Evolutionary conservation across 176 grass and related monocot species (phyloP).

Genomic region (Phyllostachys edulis): DNA sequence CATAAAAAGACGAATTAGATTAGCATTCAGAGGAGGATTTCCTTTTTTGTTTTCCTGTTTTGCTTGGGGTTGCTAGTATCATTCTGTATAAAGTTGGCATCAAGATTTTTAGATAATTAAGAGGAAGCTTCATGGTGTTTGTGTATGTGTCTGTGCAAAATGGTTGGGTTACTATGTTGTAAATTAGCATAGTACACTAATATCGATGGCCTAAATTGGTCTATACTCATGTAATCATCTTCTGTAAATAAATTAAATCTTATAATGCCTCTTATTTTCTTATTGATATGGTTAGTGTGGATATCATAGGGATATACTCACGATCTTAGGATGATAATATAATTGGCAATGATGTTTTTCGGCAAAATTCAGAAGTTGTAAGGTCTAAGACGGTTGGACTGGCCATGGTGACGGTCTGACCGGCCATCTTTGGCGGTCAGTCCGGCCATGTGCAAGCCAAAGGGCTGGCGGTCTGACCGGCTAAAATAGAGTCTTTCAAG

Average conservation of each 20-base stretch:
- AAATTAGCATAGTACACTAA: slow-evolving; percentile 27
- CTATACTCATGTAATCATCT: slow-evolving; percentile 5
- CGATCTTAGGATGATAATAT: too few relatives aligned
- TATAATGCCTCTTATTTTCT: neutral
- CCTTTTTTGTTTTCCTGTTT: neutral
- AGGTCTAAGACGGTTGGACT: too few relatives aligned
- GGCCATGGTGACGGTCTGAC: too few relatives aligned
- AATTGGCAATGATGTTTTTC: too few relatives aligned
- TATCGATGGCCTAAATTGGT: neutral
- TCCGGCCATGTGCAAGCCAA: too few relatives aligned
- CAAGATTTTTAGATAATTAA: slow-evolving; percentile 5
- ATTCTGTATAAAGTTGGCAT: neutral
- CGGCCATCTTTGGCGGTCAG: too few relatives aligned
- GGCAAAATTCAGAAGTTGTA: too few relatives aligned
- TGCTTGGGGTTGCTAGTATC: neutral
- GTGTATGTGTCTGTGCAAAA: neutral
- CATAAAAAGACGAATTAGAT: neutral
- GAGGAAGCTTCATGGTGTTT: neutral
- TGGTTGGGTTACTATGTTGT: slow-evolving; percentile 19
- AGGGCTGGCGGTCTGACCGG: too few relatives aligned
- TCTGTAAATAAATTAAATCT: slow-evolving; percentile 21
- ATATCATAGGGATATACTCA: too few relatives aligned
- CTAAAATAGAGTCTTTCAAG: too few relatives aligned
- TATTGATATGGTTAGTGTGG: too few relatives aligned
- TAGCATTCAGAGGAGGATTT: neutral